Base-by-base conservation (phyloP, 2,329 filamentous ascomycete species). In the Colletotrichum sp. region DNA sequence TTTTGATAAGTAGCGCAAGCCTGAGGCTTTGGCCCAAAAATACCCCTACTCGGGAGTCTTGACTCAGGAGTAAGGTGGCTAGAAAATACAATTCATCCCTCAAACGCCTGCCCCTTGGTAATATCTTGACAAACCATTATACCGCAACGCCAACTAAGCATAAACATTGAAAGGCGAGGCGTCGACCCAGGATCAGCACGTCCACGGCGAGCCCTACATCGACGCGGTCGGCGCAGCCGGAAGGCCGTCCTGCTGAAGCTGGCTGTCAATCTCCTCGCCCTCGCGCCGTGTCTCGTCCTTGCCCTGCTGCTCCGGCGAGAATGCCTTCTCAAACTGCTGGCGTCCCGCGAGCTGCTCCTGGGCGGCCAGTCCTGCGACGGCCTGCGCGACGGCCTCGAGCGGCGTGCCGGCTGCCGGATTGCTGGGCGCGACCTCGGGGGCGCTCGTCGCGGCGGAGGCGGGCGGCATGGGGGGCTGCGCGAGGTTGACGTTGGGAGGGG, bases 401-500 rank as follows among this genome's bases (percentile, higher is more conserved):
- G 87, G 84, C 4, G 85, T 83, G 4, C 82, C 81, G 10, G 81
- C 82, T 2, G 83, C 82, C 8, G 76, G 55, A 43, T 72, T 71
- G 13, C 59, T 66, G 24, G 78, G 67, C 48, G 65, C 34, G 15
- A 67, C 21, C 30, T 67, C 72, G 8, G 78, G 63, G 16, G 57
- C 69, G 28, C 71, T 68, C 30, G 77, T 24, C 9, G 79, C 36
- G 78, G 73, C 9, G 78, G 70, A 57, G 12, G 82, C 82, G 69
- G 79, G 84, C 55, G 83, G 82, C 36, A 71, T 80, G 75, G 66
- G 69, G 30, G 91, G 89, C 74, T 90, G 89, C 67, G 86, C 88
- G 32, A 98, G 87, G 80, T 95, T 94, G 78, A 98, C 90, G 79
- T 95, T 95, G 2, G 94, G 89, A 1, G 96, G 96, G 12, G 96